Conservation (phyloP, 176 grass and related monocot genomes). For the Triticum urartu region DNA sequence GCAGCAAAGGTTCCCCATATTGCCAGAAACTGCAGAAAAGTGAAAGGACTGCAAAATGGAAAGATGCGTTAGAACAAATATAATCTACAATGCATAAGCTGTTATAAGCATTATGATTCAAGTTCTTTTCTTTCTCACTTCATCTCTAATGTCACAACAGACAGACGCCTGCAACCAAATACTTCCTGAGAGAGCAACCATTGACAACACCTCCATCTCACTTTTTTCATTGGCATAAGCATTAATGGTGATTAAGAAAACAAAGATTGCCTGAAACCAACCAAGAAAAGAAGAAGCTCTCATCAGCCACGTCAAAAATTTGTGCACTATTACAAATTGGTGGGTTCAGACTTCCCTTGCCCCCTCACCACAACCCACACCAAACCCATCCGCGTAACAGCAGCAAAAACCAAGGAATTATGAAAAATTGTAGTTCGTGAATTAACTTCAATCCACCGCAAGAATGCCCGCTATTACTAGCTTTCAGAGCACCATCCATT, state of each 20-base stretch:
- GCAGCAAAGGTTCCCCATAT: conserved; percentile 86
- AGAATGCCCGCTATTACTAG: no score
- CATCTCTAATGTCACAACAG: conserved; percentile 79
- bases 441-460: no score
- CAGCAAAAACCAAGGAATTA: no score
- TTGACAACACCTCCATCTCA: conserved; percentile 84
- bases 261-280: conserved; percentile 57
- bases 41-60: conserved; percentile 65
- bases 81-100: neutral
- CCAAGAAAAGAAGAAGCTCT: neutral
- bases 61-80: conserved; percentile 7
- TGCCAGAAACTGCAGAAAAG: conserved; percentile 70
- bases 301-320: neutral
- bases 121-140: conserved; percentile 39
- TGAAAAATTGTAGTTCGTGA: no score
- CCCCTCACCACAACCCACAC: no score
- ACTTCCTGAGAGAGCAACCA: conserved; percentile 87
- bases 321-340: neutral
- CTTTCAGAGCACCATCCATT: no score
- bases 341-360: no score
- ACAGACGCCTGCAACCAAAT: conserved; percentile 91
- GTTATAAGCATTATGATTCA: conserved; percentile 6
- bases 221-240: conserved; percentile 80
- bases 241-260: conserved; percentile 73
- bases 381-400: no score